These are phyloP conservation scores for Ceratobasidium sp. DNA, from an alignment of 1,284 basidiomycete species.

Conservation along the genomic window DNA sequence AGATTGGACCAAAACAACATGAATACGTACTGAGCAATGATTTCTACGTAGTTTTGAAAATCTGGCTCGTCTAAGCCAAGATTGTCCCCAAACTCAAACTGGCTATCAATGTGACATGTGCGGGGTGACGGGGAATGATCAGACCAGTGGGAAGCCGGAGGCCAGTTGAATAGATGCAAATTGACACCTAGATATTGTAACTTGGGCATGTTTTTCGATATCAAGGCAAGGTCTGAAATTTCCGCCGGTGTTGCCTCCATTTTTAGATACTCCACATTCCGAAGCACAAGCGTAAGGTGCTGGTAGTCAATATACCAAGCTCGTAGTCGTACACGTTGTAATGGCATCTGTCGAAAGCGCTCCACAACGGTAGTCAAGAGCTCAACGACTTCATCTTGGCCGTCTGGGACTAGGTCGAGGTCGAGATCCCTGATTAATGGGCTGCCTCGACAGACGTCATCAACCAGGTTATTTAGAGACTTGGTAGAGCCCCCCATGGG, in stretches of 20 bases:
- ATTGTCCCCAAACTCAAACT: background rate
- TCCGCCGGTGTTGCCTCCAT: background rate
- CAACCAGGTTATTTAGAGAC: background rate
- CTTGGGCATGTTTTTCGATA: background rate
- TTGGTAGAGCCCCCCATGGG: background rate
- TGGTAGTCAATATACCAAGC: background rate
- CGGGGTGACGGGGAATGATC: background rate
- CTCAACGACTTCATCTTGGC: background rate
- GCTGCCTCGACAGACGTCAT: background rate
- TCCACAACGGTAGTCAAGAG: background rate
- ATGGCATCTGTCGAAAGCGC: background rate
- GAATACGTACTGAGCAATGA: background rate
- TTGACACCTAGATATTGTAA: background rate
- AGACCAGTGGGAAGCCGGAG: background rate
- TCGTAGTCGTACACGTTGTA: background rate
- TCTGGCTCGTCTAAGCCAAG: too few species aligned
- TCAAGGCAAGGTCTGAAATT: background rate
- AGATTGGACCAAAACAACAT: too few species aligned
- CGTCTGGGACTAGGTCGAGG: too few species aligned
- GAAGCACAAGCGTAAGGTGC: background rate
- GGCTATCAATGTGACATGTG: background rate
- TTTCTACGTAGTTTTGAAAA: too few species aligned
- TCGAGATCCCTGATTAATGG: background rate
- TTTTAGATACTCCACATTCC: background rate
- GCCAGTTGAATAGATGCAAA: background rate